phyloP scores from a whole-genome alignment of 2,329 filamentous ascomycete species.

The Epichloe hybrida region DNA sequence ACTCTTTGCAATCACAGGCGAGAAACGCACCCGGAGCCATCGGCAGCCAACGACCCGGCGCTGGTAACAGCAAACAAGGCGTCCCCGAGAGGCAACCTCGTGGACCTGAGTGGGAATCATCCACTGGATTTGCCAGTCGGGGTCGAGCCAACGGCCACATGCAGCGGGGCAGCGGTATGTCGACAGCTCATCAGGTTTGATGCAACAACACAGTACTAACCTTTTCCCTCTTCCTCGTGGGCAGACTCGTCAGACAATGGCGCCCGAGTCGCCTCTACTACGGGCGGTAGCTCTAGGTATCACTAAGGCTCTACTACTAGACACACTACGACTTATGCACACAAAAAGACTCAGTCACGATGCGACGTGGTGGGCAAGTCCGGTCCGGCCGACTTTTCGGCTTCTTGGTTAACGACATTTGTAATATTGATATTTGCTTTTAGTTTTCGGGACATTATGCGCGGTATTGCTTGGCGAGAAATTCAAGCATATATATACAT shows the following conservation, averaged over 20 bases:
- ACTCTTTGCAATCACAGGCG: slow-evolving; percentile 20
- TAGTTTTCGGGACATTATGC: background rate
- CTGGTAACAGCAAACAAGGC: slow-evolving; percentile 29
- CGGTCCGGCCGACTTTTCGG: background rate
- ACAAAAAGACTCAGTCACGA: background rate
- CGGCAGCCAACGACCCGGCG: slow-evolving; percentile 47
- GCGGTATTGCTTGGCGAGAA: background rate
- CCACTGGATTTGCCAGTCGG: slow-evolving; percentile 38
- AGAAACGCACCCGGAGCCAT: slow-evolving; percentile 47
- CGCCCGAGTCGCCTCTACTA: slow-evolving; percentile 23
- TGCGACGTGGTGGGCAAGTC: background rate
- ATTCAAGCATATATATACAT: slow-evolving; percentile 1
- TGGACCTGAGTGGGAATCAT: slow-evolving; percentile 47
- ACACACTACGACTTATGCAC: background rate
- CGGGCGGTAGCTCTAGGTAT: slow-evolving; percentile 23
- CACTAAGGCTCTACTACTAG: slow-evolving; percentile 15
- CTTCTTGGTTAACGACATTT: background rate
- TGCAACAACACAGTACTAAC: background rate
- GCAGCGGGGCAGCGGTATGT: slow-evolving; percentile 46
- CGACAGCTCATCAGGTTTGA: background rate
- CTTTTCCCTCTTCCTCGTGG: background rate
- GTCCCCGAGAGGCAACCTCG: slow-evolving; percentile 50
- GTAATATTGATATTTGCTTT: slow-evolving; percentile 4
- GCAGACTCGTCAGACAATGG: slow-evolving; percentile 31
- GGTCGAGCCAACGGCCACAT: slow-evolving; percentile 46